These are phyloP conservation scores for Cyanidiococcus yangmingshanensis DNA, from an alignment of 23 red algal genomes.

Conservation along the genomic window DNA sequence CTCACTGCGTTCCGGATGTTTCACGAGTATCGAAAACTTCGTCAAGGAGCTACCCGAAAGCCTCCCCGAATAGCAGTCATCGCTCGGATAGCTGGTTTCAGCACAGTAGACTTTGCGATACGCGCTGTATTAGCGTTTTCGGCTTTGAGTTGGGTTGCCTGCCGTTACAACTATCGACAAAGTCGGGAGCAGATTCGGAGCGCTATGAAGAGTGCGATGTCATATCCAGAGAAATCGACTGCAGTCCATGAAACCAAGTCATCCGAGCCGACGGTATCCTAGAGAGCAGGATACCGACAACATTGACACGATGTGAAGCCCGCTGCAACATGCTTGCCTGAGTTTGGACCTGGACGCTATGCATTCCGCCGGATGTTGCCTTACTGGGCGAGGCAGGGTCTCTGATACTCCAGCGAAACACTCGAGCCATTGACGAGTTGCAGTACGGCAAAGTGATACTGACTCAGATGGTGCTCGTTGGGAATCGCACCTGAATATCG, in stretches of 20 bases:
- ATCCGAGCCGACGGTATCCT: background rate
- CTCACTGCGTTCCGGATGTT: background rate
- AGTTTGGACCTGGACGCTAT: too few relatives aligned
- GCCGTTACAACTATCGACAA: constrained; percentile 9
- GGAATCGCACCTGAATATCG: too few relatives aligned
- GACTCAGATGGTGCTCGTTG: too few relatives aligned
- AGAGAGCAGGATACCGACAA: too few relatives aligned
- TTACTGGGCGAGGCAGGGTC: too few relatives aligned
- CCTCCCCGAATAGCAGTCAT: background rate
- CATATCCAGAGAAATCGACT: background rate
- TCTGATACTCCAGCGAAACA: too few relatives aligned
- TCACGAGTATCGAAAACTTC: background rate
- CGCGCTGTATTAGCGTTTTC: background rate
- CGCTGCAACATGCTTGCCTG: too few relatives aligned
- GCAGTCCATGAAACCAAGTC: background rate
- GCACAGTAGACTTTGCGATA: constrained; percentile 1
- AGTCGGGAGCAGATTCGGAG: constrained; percentile 6
- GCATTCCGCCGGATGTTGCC: too few relatives aligned
- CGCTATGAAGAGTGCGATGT: background rate
- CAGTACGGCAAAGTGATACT: too few relatives aligned
- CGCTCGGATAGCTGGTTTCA: background rate
- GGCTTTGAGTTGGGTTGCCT: background rate
- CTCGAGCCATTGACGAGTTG: too few relatives aligned
- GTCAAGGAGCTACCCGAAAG: background rate
- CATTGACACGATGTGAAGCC: too few relatives aligned